Conservation (phyloP, 1,284 basidiomycete species). For the Thecaphora thlaspeos region DNA sequence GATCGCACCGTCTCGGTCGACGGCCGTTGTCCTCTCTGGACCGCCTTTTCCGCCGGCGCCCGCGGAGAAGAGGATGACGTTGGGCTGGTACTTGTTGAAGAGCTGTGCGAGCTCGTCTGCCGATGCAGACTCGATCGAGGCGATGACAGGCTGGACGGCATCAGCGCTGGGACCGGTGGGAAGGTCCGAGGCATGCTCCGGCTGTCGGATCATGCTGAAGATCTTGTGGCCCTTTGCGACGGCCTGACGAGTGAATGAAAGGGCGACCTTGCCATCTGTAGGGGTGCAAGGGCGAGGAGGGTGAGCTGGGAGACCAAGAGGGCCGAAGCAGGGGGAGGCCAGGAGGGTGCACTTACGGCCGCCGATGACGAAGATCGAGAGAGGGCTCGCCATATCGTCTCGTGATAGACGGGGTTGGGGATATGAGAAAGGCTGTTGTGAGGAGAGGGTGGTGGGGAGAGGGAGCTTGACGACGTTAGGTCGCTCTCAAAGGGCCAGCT, state of each 20-base stretch:
- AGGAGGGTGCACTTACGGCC: conserved; percentile 25
- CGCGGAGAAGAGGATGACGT: conserved; percentile 68
- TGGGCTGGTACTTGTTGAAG: conserved; percentile 62
- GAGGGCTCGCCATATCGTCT: conserved; percentile 3
- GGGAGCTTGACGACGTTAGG: too few relatives aligned
- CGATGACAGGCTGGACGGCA: conserved; percentile 63
- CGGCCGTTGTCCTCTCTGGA: conserved; percentile 66
- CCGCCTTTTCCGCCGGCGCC: conserved; percentile 71
- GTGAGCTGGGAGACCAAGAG: too few relatives aligned
- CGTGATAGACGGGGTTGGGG: not conserved
- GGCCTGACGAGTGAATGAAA: conserved; percentile 37
- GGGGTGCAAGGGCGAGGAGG: too few relatives aligned
- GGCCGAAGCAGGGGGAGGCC: too few relatives aligned
- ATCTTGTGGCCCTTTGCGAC: conserved; percentile 33
- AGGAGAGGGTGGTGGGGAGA: not conserved
- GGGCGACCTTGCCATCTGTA: conserved; percentile 38
- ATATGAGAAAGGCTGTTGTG: not conserved
- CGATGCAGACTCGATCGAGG: conserved; percentile 67
- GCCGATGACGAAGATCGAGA: conserved; percentile 40
- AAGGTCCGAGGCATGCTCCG: conserved; percentile 35
- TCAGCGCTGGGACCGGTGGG: conserved; percentile 17
- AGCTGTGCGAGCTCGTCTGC: conserved; percentile 62
- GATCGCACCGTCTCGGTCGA: conserved; percentile 71
- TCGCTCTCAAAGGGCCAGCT: too few relatives aligned
- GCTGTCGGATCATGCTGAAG: conserved; percentile 38